Evolutionary conservation across 306 rosid species (phyloP).

Genomic region (Prunus persica): DNA sequence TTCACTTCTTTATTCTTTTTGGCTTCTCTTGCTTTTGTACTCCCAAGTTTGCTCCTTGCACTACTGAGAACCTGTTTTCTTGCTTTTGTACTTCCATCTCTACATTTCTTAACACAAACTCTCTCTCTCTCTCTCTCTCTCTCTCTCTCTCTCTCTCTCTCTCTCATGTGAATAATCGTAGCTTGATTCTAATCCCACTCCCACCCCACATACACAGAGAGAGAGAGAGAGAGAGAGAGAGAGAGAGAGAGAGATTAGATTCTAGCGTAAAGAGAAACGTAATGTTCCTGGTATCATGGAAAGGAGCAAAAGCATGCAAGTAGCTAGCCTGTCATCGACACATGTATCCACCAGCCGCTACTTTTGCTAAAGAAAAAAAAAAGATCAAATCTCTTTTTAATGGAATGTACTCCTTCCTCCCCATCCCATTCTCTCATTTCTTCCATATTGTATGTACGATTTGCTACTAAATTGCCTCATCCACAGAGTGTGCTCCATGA

Average conservation of each 20-base stretch:
- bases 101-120: no score
- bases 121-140: neutral
- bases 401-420: neutral
- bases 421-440: neutral
- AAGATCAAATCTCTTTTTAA: neutral
- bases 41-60: no score
- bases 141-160: neutral
- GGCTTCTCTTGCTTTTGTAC: no score
- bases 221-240: neutral
- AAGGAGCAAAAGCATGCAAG: slow-evolving; percentile 36
- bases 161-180: neutral
- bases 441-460: no score
- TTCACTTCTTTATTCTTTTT: neutral
- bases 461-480: slow-evolving; percentile 38
- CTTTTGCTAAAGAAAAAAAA: no score
- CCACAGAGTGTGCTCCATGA: slow-evolving; percentile 27
- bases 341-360: slow-evolving; percentile 36
- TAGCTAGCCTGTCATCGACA: slow-evolving; percentile 54
- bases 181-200: slow-evolving; percentile 26
- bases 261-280: slow-evolving; percentile 44
- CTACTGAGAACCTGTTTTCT: no score
- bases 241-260: slow-evolving; percentile 52
- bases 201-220: slow-evolving; percentile 12
- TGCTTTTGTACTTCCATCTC: no score
- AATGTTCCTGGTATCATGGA: slow-evolving; percentile 62